Conservation (phyloP, 192 early-diverging fungal species). For the Entomortierella parvispora region DNA sequence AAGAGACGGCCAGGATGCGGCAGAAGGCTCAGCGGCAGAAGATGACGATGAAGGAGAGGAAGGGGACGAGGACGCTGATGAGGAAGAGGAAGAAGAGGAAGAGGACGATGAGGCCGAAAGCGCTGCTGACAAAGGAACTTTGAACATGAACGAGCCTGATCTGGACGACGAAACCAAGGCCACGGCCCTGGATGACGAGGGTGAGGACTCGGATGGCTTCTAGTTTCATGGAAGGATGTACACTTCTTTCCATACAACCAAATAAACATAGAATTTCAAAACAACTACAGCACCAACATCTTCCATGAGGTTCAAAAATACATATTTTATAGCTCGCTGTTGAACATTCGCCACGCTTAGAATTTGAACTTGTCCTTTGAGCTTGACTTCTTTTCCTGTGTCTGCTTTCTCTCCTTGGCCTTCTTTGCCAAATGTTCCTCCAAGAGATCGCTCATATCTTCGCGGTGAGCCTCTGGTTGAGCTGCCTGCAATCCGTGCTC, state of each 20-base stretch:
- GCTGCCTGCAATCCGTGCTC: slow-evolving; percentile 72
- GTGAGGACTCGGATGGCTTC: slow-evolving; percentile 47
- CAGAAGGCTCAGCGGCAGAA: not conserved
- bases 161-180: slow-evolving; percentile 27
- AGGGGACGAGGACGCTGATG: slow-evolving; percentile 21
- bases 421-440: slow-evolving; percentile 82
- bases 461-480: slow-evolving; percentile 60
- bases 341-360: too few species aligned
- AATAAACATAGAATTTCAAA: not conserved
- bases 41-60: slow-evolving; percentile 7
- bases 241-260: too few species aligned
- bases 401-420: slow-evolving; percentile 75
- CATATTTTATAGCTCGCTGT: too few species aligned
- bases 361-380: slow-evolving; percentile 33
- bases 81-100: slow-evolving; percentile 22
- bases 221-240: too few species aligned
- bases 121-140: slow-evolving; percentile 27
- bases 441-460: slow-evolving; percentile 91
- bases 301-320: not conserved
- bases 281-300: not conserved
- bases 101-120: slow-evolving; percentile 26
- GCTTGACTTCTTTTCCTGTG: slow-evolving; percentile 58
- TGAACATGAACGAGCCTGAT: slow-evolving; percentile 40
- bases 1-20: slow-evolving; percentile 21
- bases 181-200: slow-evolving; percentile 17